Conservation (phyloP, 148 eudicot species). For the Heliosperma pusillum region DNA sequence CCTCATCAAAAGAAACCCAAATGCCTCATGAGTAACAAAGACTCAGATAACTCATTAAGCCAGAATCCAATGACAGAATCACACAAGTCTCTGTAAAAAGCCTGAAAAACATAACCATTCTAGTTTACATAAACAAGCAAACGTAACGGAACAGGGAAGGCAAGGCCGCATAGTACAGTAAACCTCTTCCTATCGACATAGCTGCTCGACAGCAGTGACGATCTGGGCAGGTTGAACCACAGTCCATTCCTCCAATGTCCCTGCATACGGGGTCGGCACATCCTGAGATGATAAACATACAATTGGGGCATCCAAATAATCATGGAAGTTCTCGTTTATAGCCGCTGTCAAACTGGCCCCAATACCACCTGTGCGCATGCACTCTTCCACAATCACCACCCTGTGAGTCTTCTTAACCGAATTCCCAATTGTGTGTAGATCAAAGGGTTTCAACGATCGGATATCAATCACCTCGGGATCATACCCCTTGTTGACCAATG, state of each 20-base stretch:
- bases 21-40: too few relatives aligned
- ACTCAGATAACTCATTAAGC: too few relatives aligned
- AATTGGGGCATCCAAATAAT: slow-evolving; percentile 77
- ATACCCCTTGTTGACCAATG: slow-evolving; percentile 77
- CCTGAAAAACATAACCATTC: too few relatives aligned
- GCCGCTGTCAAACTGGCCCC: slow-evolving; percentile 93
- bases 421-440: slow-evolving; percentile 74
- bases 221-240: slow-evolving; percentile 87
- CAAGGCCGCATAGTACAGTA: background rate
- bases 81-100: too few relatives aligned
- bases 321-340: slow-evolving; percentile 76
- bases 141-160: too few relatives aligned
- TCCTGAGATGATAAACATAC: slow-evolving; percentile 89
- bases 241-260: slow-evolving; percentile 71
- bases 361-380: slow-evolving; percentile 91
- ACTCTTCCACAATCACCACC: slow-evolving; percentile 86
- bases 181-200: slow-evolving; percentile 38
- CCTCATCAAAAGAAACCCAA: too few relatives aligned
- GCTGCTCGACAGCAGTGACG: slow-evolving; percentile 82
- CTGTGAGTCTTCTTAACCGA: slow-evolving; percentile 84
- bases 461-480: slow-evolving; percentile 91
- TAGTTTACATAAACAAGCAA: too few relatives aligned
- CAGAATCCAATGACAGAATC: too few relatives aligned
- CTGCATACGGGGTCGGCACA: slow-evolving; percentile 94
- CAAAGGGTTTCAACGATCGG: slow-evolving; percentile 81